Conservation (phyloP, 2,329 filamentous ascomycete genomes). For the Penicillium capsulatum region DNA sequence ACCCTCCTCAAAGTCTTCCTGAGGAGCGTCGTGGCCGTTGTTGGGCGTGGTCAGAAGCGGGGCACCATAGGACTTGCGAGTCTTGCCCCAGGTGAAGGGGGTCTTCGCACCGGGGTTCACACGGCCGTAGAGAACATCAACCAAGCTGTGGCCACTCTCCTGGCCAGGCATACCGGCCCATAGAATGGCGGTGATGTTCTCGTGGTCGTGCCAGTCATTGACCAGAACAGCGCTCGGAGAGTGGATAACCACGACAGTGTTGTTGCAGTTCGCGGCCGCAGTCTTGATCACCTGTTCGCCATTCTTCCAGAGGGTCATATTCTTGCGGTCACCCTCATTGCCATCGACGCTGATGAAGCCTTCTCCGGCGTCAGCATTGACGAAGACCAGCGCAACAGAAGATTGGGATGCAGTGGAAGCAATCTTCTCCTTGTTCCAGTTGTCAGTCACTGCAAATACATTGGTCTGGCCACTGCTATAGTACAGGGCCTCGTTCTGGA, state of each 20-base stretch:
- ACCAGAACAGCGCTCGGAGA: constrained; percentile 75
- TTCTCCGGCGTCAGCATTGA: constrained; percentile 81
- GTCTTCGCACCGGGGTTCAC: constrained; percentile 60
- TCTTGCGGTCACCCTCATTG: constrained; percentile 85
- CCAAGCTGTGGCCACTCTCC: constrained; percentile 70
- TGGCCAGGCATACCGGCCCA: constrained; percentile 73
- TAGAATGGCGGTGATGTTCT: constrained; percentile 69
- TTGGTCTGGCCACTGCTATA: constrained; percentile 57
- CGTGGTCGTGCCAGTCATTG: constrained; percentile 56
- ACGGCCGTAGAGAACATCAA: constrained; percentile 67
- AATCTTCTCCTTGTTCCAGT: constrained; percentile 53
- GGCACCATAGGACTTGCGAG: constrained; percentile 52
- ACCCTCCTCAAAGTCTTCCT: constrained; percentile 58
- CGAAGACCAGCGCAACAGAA: constrained; percentile 70
- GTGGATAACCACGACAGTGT: constrained; percentile 90
- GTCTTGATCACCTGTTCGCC: constrained; percentile 78
- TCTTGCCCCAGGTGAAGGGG: constrained; percentile 57
- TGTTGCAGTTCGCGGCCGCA: constrained; percentile 71
- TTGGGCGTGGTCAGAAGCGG: constrained; percentile 56
- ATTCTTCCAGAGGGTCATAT: constrained; percentile 82
- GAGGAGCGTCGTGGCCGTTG: constrained; percentile 53
- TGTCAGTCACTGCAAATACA: constrained; percentile 57
- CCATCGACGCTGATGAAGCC: constrained; percentile 78
- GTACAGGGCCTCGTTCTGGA: constrained; percentile 60
- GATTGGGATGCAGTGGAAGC: constrained; percentile 49